Conservation (phyloP, 805 yeast genomes). For the Cyberlindnera maclurae region DNA sequence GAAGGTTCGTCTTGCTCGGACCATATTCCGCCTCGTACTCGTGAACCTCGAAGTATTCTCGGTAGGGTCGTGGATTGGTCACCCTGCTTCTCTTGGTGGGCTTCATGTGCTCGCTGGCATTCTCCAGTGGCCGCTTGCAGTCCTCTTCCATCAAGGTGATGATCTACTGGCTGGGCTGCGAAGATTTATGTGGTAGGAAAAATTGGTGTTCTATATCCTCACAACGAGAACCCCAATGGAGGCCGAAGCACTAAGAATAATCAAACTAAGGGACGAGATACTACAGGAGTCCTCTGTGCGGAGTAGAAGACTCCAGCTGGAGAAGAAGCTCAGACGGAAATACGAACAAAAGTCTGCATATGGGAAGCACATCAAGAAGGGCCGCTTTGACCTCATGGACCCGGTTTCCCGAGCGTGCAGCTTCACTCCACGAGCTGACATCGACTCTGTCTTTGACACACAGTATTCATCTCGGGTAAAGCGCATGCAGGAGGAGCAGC, state of each 20-base stretch:
- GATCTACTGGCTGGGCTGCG: too few relatives aligned
- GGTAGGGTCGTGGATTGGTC: too few relatives aligned
- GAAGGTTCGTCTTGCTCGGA: neutral
- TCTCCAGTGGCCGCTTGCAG: too few relatives aligned
- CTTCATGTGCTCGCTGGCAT: too few relatives aligned
- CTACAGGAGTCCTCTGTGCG: constrained; percentile 3
- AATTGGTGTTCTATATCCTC: neutral
- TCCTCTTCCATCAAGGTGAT: too few relatives aligned
- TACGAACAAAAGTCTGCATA: constrained; percentile 16
- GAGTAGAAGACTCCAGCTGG: constrained; percentile 10
- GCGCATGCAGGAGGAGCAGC: neutral
- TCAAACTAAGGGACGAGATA: constrained; percentile 13
- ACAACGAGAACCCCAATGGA: neutral
- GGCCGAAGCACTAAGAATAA: constrained; percentile 10
- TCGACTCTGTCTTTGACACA: constrained; percentile 14
- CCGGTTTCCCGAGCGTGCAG: constrained; percentile 7
- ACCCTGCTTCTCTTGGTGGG: too few relatives aligned
- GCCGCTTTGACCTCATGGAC: constrained; percentile 22
- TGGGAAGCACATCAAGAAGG: constrained; percentile 17
- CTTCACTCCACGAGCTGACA: constrained; percentile 10
- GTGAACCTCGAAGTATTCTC: too few relatives aligned
- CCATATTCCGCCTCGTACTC: too few relatives aligned
- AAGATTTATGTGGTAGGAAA: too few relatives aligned
- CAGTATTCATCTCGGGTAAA: neutral
- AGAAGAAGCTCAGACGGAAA: constrained; percentile 15